A percentile compares a stretch with the other conserved stretches of the same genome.
Evolutionary conservation across 768 basidiomycete genomes (phyloP).

Genomic region (Mycena olivaceomarginata): DNA sequence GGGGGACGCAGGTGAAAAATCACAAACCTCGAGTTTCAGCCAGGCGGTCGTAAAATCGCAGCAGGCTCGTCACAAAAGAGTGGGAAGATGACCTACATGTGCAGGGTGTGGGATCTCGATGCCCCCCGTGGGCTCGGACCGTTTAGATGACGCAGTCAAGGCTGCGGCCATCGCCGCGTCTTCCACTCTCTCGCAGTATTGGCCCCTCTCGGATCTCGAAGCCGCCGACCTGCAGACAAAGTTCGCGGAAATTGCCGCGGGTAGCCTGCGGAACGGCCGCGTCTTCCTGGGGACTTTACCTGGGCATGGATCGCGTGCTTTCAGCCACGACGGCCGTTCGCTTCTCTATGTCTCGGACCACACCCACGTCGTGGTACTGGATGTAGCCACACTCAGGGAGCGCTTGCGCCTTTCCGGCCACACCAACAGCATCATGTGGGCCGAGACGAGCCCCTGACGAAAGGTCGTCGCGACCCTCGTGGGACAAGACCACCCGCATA

Average conservation of each 20-base stretch:
- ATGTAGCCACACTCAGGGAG: background rate
- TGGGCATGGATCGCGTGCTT: slow-evolving; percentile 1
- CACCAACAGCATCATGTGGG: slow-evolving; percentile 39
- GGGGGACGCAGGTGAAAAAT: background rate
- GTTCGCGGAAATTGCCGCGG: background rate
- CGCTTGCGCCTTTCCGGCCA: slow-evolving; percentile 39
- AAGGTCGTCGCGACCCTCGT: slow-evolving; percentile 21
- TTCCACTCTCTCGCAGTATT: background rate
- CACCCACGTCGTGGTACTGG: slow-evolving; percentile 8
- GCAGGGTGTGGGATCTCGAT: slow-evolving; percentile 19
- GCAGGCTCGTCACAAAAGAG: background rate
- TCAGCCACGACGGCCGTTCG: slow-evolving; percentile 34
- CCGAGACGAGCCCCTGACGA: slow-evolving; percentile 39
- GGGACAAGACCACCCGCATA: background rate
- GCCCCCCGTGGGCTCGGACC: background rate
- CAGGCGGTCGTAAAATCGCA: slow-evolving; percentile 15
- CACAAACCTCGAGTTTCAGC: slow-evolving; percentile 22
- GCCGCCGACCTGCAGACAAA: background rate
- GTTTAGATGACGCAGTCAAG: background rate
- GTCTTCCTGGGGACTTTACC: background rate
- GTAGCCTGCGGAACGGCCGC: slow-evolving; percentile 6
- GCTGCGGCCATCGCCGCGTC: background rate
- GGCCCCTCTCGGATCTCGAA: slow-evolving; percentile 14
- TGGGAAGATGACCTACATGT: background rate
- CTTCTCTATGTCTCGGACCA: slow-evolving; percentile 4